Percentiles rank a stretch among this genome's conserved stretches.
These are phyloP conservation scores for Synchytrium microbalum DNA, from an alignment of 371 early-diverging fungal species.

Conservation along the genomic window DNA sequence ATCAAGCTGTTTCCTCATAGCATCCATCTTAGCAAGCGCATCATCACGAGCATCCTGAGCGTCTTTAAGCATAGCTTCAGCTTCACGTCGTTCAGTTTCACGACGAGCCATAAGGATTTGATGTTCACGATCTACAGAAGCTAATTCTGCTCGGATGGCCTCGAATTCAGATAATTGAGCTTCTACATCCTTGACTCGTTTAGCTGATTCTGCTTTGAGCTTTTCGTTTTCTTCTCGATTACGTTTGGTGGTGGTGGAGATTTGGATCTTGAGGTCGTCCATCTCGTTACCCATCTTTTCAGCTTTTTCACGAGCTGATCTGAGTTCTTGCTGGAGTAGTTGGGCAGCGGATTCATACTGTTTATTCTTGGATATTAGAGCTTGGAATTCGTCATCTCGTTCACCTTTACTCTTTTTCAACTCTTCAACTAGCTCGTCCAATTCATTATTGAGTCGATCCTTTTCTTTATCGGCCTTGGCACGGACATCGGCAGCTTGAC, in stretches of 20 bases:
- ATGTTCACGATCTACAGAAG: conserved; percentile 23
- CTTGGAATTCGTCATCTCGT: neutral
- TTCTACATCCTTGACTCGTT: conserved; percentile 11
- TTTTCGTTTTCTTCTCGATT: conserved; percentile 11
- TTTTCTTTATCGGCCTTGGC: neutral
- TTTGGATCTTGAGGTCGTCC: conserved; percentile 11
- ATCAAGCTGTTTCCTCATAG: neutral
- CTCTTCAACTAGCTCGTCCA: conserved; percentile 3
- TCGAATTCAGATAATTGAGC: conserved; percentile 15
- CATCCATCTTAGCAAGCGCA: neutral
- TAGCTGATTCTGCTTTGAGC: conserved; percentile 12
- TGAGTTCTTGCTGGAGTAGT: conserved; percentile 11
- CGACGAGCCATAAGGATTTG: conserved; percentile 6
- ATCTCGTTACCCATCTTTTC: conserved; percentile 8
- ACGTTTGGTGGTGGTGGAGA: conserved; percentile 11
- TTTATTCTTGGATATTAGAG: conserved; percentile 1
- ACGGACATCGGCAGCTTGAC: neutral
- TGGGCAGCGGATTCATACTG: conserved; percentile 16
- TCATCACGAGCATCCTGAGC: neutral
- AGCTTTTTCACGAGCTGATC: conserved; percentile 3
- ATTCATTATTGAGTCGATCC: conserved; percentile 3
- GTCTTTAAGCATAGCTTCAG: conserved; percentile 14
- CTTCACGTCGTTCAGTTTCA: conserved; percentile 15
- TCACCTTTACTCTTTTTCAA: conserved; percentile 7
- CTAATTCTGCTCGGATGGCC: conserved; percentile 15